These are phyloP conservation scores for Mycena albidolilacea DNA, from an alignment of 768 basidiomycete genomes.

Conservation along the genomic window DNA sequence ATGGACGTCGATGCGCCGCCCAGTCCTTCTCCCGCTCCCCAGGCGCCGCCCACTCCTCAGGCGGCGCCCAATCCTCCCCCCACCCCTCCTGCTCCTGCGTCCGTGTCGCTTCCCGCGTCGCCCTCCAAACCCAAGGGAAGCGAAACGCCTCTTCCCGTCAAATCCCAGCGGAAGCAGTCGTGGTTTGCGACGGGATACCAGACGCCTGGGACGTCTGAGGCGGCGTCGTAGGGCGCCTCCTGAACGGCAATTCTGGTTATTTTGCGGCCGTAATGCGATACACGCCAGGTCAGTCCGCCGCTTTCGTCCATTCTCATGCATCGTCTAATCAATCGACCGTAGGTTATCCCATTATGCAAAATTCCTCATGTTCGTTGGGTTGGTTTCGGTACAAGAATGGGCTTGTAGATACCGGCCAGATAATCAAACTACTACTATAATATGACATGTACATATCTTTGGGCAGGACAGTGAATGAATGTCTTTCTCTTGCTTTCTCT, in stretches of 20 bases:
- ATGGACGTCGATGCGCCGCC: constrained; percentile 37
- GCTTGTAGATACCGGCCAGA: constrained; percentile 14
- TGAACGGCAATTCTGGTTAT: neutral
- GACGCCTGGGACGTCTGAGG: neutral
- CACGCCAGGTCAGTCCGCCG: constrained; percentile 32
- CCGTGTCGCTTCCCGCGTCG: neutral
- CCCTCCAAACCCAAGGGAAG: constrained; percentile 36
- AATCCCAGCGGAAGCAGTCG: constrained; percentile 41
- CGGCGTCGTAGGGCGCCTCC: constrained; percentile 12
- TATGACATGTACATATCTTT: constrained; percentile 24
- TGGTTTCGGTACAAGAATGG: constrained; percentile 16
- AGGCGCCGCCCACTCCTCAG: neutral
- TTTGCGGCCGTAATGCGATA: constrained; percentile 19
- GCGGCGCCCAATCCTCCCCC: constrained; percentile 22
- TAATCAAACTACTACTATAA: constrained; percentile 19
- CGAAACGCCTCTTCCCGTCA: constrained; percentile 37
- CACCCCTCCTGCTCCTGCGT: constrained; percentile 3
- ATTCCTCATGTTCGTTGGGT: neutral
- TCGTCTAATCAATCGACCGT: neutral
- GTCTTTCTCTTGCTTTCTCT: neutral
- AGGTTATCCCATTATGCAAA: constrained; percentile 28
- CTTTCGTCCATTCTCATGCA: neutral
- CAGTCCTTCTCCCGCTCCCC: constrained; percentile 25
- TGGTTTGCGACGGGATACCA: constrained; percentile 35
- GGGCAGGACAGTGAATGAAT: constrained; percentile 9